These are phyloP conservation scores for Knufia petricola DNA, from an alignment of 2,329 filamentous ascomycete genomes.

Conservation along the genomic window DNA sequence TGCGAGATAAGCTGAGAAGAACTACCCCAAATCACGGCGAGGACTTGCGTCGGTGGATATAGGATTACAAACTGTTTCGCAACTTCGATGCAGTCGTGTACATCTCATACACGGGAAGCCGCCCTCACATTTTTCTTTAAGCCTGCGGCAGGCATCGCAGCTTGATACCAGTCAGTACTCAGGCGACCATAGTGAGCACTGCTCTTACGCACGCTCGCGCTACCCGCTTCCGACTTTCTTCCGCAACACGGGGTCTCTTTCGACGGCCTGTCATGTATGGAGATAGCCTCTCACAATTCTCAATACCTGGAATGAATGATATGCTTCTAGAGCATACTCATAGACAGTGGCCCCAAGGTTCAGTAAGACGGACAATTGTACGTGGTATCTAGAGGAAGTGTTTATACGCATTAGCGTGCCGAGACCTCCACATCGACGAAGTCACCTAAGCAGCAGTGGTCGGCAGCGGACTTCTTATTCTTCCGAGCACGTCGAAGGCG, in stretches of 20 bases:
- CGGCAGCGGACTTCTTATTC: too few species aligned
- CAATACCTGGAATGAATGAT: neutral
- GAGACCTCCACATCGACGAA: too few species aligned
- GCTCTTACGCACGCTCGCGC: neutral
- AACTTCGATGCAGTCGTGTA: conserved; percentile 12
- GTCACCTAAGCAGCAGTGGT: too few species aligned
- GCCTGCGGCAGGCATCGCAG: conserved; percentile 14
- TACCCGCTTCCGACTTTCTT: conserved; percentile 5
- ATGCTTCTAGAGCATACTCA: neutral
- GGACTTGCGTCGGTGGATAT: neutral
- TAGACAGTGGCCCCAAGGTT: too few species aligned
- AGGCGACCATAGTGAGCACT: neutral
- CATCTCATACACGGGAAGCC: conserved; percentile 18
- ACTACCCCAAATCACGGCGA: neutral
- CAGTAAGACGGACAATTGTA: too few species aligned
- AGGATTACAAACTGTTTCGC: conserved; percentile 12
- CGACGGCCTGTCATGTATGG: conserved; percentile 1
- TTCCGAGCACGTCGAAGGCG: too few species aligned
- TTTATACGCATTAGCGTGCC: too few species aligned
- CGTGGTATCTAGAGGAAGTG: too few species aligned
- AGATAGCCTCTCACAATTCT: neutral
- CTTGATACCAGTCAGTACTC: conserved; percentile 2
- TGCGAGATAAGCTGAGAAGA: neutral
- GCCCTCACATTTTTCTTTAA: conserved; percentile 21
- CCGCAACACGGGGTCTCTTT: conserved; percentile 3